Base-by-base conservation (phyloP, 2,329 filamentous ascomycete species). In the Penicillium vulpinum region DNA sequence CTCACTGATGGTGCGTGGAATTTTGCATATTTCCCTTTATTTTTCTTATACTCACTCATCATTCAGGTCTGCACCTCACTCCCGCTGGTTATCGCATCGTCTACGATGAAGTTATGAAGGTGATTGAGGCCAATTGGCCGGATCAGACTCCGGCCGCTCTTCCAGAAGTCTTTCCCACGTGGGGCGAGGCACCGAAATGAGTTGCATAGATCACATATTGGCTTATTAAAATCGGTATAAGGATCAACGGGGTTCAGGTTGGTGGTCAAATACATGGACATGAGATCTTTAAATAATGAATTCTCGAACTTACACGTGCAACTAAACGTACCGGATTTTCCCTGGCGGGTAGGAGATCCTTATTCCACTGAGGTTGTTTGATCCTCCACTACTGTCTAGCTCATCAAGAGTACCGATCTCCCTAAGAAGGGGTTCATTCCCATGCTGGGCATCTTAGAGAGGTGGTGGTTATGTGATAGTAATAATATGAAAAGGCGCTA, bases 31-130 rank as follows among this genome's bases (percentile, higher is more conserved):
- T 44, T n/a, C 40, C 15, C 36, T 39, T 26, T 3, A n/a, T 50
- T 38, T 39, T 56, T 35, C 9, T 58, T 18, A 35, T 52, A 33
- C 45, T 63, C 11, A 63, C 52, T 26, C 15, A 11, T 21, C 40
- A 18, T 54, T n/a, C 51, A 81, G 81, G 83, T 6, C 72, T 88
- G 45, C 86, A 88, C 71, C 79, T 88, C 60, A 81, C 78, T 26
- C 75, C 81, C 0, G 72, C 73, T 28, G 85, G 82, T 4, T 88
- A 88, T 63, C 70, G 78, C 31, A 69, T 87, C 18, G 72, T 87
- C 35, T 85, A 78, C 60, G 72, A 80, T 6, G 80, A 83, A 62
- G 61, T 86, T 35, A 79, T 83, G 71, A 76, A 78, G 49, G 64
- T 80, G 10, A 82, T 88, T 59, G 66, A 69, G 43, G 63, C 73